These are phyloP conservation scores for Penicillium sp. DNA, from an alignment of 2,329 filamentous ascomycete species.

Conservation along the genomic window DNA sequence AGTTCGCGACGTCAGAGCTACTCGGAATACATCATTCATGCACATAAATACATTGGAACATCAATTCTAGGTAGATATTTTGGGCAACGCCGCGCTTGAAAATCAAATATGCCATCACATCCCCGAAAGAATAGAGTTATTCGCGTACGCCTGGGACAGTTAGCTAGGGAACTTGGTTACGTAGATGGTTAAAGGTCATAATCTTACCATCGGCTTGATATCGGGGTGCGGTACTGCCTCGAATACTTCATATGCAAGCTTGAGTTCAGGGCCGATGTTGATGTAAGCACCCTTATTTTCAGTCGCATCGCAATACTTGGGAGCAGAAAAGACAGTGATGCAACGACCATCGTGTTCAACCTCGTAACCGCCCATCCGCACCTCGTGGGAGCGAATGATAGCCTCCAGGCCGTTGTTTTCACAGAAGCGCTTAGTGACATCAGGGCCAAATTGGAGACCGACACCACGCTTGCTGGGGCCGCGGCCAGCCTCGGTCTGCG, in stretches of 20 bases:
- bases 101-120: slow-evolving; percentile 50
- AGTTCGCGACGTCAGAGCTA: slow-evolving; percentile 7
- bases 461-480: slow-evolving; percentile 96
- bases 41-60: slow-evolving; percentile 17
- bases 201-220: slow-evolving; percentile 78
- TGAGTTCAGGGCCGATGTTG: slow-evolving; percentile 88
- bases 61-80: slow-evolving; percentile 20
- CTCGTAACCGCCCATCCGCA: slow-evolving; percentile 99
- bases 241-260: slow-evolving; percentile 89
- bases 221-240: slow-evolving; percentile 95
- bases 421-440: slow-evolving; percentile 94
- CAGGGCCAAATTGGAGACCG: slow-evolving; percentile 92
- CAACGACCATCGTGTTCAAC: slow-evolving; percentile 94
- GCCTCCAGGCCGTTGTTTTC: slow-evolving; percentile 93
- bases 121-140: slow-evolving; percentile 74
- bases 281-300: slow-evolving; percentile 99
- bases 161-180: slow-evolving; percentile 5
- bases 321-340: slow-evolving; percentile 97
- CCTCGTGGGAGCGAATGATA: slow-evolving; percentile 95
- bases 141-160: slow-evolving; percentile 68
- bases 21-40: slow-evolving; percentile 2
- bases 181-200: not conserved
- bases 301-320: slow-evolving; percentile 95
- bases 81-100: slow-evolving; percentile 23
- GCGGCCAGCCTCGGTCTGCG: slow-evolving; percentile 78